These are phyloP conservation scores for Penicillium occitanis DNA, from an alignment of 2,329 filamentous ascomycete species.

Conservation along the genomic window DNA sequence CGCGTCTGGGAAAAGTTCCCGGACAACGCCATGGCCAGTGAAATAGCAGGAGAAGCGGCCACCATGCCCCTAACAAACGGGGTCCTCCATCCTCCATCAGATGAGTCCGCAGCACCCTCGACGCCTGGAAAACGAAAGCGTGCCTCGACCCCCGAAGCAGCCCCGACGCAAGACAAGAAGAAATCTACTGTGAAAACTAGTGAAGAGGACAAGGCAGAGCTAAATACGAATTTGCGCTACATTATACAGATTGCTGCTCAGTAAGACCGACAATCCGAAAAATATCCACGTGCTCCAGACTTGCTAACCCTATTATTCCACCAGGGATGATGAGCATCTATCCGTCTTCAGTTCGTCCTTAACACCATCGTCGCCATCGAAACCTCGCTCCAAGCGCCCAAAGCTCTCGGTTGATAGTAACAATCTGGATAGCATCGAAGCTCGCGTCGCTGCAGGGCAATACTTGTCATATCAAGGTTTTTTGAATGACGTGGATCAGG, in stretches of 20 bases:
- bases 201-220: slow-evolving; percentile 34
- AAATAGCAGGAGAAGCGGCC: slow-evolving; percentile 35
- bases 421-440: slow-evolving; percentile 39
- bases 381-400: slow-evolving; percentile 46
- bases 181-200: slow-evolving; percentile 27
- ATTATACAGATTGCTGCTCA: slow-evolving; percentile 18
- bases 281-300: not conserved
- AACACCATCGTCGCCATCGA: slow-evolving; percentile 33
- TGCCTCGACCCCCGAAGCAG: slow-evolving; percentile 35
- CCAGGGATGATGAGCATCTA: slow-evolving; percentile 46
- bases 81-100: slow-evolving; percentile 31
- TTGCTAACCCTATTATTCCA: slow-evolving; percentile 26
- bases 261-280: slow-evolving; percentile 7
- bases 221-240: slow-evolving; percentile 32
- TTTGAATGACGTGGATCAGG: slow-evolving; percentile 44
- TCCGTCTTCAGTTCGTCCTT: slow-evolving; percentile 44
- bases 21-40: slow-evolving; percentile 36
- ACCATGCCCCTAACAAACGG: slow-evolving; percentile 38
- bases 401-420: slow-evolving; percentile 40
- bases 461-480: slow-evolving; percentile 46
- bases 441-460: slow-evolving; percentile 37
- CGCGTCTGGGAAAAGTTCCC: slow-evolving; percentile 20
- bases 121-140: slow-evolving; percentile 47
- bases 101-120: slow-evolving; percentile 32
- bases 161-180: slow-evolving; percentile 30